Percentiles rank a stretch among this genome's conserved stretches.
phyloP scores from a whole-genome alignment of 164 flowering plant genomes.

The Magnolia officinalis region DNA sequence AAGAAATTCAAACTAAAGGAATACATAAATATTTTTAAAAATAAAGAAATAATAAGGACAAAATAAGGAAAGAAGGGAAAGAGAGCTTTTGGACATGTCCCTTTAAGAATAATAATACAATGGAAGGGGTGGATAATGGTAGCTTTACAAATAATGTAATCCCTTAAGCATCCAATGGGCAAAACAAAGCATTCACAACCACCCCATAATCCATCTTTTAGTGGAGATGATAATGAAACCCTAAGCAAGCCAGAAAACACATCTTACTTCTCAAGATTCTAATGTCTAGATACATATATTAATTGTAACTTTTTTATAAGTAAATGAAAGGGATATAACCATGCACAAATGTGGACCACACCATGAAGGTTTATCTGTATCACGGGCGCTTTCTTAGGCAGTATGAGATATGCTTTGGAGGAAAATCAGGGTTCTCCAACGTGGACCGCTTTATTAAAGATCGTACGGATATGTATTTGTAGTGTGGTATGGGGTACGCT shows the following conservation, averaged over 20 bases:
- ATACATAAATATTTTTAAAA: neutral
- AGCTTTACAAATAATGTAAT: slow-evolving; percentile 4
- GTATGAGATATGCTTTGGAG: too few relatives aligned
- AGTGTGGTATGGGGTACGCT: too few relatives aligned
- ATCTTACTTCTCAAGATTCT: neutral
- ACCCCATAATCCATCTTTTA: slow-evolving; percentile 5
- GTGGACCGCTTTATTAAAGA: too few relatives aligned
- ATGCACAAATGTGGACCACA: neutral
- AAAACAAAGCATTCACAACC: slow-evolving; percentile 9
- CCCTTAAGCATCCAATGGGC: neutral
- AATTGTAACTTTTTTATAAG: neutral
- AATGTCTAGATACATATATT: neutral
- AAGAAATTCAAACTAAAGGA: neutral
- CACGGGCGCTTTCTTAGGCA: too few relatives aligned
- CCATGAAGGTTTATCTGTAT: too few relatives aligned
- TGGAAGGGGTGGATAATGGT: slow-evolving; percentile 1
- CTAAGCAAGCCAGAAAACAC: neutral
- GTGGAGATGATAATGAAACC: slow-evolving; percentile 11
- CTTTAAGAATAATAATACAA: neutral
- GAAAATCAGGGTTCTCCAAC: too few relatives aligned
- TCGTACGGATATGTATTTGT: too few relatives aligned
- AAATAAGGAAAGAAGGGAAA: neutral
- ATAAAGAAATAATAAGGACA: neutral
- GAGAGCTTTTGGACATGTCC: neutral
- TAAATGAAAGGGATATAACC: neutral